These are phyloP conservation scores for Patellifolia procumbens DNA, from an alignment of 179 eudicot species.

Conservation along the genomic window DNA sequence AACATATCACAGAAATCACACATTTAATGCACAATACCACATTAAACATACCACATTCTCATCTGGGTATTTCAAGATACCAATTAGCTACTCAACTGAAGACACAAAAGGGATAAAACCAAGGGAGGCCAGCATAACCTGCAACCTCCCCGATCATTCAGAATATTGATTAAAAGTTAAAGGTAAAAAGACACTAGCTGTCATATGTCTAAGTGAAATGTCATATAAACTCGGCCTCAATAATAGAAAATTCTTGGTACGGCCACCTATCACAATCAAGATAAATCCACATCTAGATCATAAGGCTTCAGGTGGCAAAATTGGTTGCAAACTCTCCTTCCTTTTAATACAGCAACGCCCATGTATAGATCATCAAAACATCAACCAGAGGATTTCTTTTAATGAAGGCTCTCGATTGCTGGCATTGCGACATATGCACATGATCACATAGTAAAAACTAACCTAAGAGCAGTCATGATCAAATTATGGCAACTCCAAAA, in stretches of 20 bases:
- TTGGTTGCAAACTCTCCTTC: background rate
- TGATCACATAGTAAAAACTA: constrained; percentile 4
- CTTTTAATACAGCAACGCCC: too few relatives aligned
- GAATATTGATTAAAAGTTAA: too few relatives aligned
- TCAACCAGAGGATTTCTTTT: too few relatives aligned
- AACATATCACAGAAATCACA: background rate
- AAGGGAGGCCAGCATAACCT: too few relatives aligned
- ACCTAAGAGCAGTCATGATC: background rate
- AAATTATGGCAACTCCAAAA: background rate
- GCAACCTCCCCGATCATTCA: too few relatives aligned
- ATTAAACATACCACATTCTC: background rate
- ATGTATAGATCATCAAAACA: too few relatives aligned
- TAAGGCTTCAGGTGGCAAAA: background rate
- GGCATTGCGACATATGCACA: background rate
- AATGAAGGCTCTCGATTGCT: background rate
- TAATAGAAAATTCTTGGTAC: too few relatives aligned
- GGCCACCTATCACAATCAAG: background rate
- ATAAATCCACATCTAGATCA: background rate
- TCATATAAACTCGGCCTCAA: too few relatives aligned
- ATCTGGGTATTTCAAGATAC: background rate
- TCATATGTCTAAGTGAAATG: too few relatives aligned
- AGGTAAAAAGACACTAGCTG: too few relatives aligned
- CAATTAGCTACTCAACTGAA: too few relatives aligned
- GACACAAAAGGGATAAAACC: too few relatives aligned
- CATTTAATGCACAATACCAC: background rate